Base-by-base conservation (phyloP, 2,329 filamentous ascomycete species). In the Domatiomyces catenatus region DNA sequence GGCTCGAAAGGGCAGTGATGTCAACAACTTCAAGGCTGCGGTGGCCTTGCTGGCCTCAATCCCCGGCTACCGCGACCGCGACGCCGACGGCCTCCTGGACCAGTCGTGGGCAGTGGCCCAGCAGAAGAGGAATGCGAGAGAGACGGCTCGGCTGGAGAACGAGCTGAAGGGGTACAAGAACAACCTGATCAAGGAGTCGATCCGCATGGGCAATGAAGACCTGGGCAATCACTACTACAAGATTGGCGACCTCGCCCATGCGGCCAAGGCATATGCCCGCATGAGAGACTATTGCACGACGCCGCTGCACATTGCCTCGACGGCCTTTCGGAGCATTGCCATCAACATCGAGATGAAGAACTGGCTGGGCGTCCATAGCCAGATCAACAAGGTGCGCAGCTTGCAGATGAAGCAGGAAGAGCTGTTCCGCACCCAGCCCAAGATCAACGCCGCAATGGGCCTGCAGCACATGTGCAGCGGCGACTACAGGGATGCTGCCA, bases 131-230 rank as follows among this genome's bases (percentile, higher is more conserved):
- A 86, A 89, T 60, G 77, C 78, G 58, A 69, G 71, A 1, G 84
- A 94, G 65, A 82, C 82, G 0, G 73, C 79, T 50, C 78, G 84
- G n/a, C 72, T 96, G 50, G 87, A 95, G 63, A 71, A 76, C 15
- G 87, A 96, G 66, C 73, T 98, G 18, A 89, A 88, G 66, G 83
- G 83, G 1, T 96, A 96, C 67, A 94, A 92, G 69, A 94, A 95
- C 64, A 98, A 96, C 61, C 70, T 96, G 44, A 88, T 98, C 60
- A 94, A 95, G 65, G 92, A 98, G 69, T 95, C 88, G 69, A 94
- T 96, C 61, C 71, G 89, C 59, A 95, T 96, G 81, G 90, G 87
- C 44, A 85, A 95, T 60, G 88, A 95, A 66, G 92, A 96, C 60
- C 72, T 96, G 4, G 92, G 87, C 43, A 80, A 79, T 54, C 88